These are phyloP conservation scores for Panicum hallii DNA, from an alignment of 202 grass and related monocot species.

Conservation along the genomic window DNA sequence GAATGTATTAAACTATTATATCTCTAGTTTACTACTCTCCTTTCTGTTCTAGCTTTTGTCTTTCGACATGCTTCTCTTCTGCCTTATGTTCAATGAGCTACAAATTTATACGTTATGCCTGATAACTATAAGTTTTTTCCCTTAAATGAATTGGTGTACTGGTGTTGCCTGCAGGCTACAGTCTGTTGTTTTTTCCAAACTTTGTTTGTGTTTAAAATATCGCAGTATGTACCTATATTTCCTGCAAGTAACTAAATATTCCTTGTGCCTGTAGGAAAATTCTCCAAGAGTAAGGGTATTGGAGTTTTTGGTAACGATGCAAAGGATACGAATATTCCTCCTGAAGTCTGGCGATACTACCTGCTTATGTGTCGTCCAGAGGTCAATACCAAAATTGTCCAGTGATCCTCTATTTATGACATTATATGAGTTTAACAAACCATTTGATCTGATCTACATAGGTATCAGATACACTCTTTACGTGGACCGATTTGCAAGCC, in stretches of 20 bases:
- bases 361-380: constrained; percentile 90
- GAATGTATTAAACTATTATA: constrained; percentile 3
- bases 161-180: neutral
- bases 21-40: neutral
- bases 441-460: constrained; percentile 53
- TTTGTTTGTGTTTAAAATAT: constrained; percentile 17
- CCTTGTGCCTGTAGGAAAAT: constrained; percentile 67
- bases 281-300: constrained; percentile 95
- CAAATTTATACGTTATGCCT: constrained; percentile 13
- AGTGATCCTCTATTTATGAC: constrained; percentile 33
- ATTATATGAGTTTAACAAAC: constrained; percentile 11
- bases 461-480: constrained; percentile 96
- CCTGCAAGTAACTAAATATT: constrained; percentile 37
- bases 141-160: neutral
- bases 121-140: neutral
- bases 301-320: constrained; percentile 98
- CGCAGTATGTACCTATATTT: neutral
- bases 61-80: neutral
- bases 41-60: neutral
- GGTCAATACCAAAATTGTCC: constrained; percentile 52
- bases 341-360: constrained; percentile 99
- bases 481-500: constrained; percentile 91
- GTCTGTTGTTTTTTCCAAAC: neutral
- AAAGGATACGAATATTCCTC: constrained; percentile 80
- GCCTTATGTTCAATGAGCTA: neutral